These are phyloP conservation scores for Neocatenulostroma microsporum DNA, from an alignment of 2,329 filamentous ascomycete species.

Conservation along the genomic window DNA sequence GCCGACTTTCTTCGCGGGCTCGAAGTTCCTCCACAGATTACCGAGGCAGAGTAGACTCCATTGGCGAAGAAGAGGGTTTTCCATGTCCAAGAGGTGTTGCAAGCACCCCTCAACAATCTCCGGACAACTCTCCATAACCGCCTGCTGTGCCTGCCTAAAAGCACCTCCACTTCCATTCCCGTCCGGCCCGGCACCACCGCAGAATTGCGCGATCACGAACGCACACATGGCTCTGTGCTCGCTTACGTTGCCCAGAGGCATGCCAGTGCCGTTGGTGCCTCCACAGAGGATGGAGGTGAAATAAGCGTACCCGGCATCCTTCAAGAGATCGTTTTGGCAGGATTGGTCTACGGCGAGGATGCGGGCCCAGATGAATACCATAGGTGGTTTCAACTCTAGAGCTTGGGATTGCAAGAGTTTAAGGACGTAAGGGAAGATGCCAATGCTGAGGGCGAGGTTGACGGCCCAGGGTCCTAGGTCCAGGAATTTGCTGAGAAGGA, in stretches of 20 bases:
- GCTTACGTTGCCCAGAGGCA: conserved; percentile 78
- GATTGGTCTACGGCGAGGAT: conserved; percentile 91
- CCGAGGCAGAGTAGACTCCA: conserved; percentile 95
- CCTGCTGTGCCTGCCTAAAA: conserved; percentile 86
- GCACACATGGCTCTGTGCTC: conserved; percentile 99
- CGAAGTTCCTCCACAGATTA: conserved; percentile 84
- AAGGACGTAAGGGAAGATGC: conserved; percentile 97
- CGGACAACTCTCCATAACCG: conserved; percentile 78
- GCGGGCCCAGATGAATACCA: conserved; percentile 99
- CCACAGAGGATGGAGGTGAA: conserved; percentile 89
- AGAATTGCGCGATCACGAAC: conserved; percentile 95
- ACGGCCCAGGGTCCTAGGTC: conserved; percentile 97
- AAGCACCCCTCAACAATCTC: conserved; percentile 88
- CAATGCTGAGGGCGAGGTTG: conserved; percentile 93
- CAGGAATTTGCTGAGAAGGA: conserved; percentile 84
- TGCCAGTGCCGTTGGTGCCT: conserved; percentile 60
- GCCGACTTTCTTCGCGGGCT: conserved; percentile 93
- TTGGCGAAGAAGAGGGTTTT: conserved; percentile 82
- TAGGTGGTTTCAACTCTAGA: conserved; percentile 88
- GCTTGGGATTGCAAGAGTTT: conserved; percentile 94
- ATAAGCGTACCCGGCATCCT: conserved; percentile 95
- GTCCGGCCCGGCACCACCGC: too few relatives aligned
- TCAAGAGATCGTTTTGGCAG: conserved; percentile 87
- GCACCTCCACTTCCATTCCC: too few relatives aligned
- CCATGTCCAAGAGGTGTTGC: conserved; percentile 70